These are phyloP conservation scores for Miamiensis avidus DNA, from an alignment of 169 alveolate species.

Conservation along the genomic window DNA sequence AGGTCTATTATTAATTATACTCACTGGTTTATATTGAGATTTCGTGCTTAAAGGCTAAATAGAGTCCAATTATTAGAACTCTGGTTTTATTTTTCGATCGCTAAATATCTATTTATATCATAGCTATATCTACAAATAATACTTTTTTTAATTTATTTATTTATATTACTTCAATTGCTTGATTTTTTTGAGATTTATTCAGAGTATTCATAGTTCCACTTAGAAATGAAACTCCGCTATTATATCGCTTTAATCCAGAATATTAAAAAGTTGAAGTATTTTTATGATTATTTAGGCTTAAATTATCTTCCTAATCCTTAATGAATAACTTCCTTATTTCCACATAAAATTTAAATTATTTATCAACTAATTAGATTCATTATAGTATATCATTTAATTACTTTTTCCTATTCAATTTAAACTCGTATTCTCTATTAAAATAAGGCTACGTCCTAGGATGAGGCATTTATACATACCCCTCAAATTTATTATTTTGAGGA, in stretches of 20 bases:
- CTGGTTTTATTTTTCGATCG: too few species aligned
- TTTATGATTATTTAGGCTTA: neutral
- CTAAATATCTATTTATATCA: too few species aligned
- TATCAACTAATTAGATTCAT: neutral
- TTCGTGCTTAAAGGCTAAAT: too few species aligned
- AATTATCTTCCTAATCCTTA: neutral
- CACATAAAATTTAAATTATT: too few species aligned
- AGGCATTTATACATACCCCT: neutral
- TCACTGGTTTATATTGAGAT: too few species aligned
- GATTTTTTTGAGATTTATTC: neutral
- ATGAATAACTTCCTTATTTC: neutral
- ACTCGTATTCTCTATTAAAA: neutral
- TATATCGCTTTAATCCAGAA: neutral
- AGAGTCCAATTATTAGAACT: too few species aligned
- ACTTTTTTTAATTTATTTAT: too few species aligned
- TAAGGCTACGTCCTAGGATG: neutral
- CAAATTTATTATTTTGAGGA: slow-evolving; percentile 24
- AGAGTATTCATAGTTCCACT: neutral
- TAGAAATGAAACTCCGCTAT: neutral
- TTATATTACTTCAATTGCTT: too few species aligned
- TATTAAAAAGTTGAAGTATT: neutral
- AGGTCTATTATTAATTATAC: too few species aligned
- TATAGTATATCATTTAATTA: neutral
- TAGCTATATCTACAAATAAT: too few species aligned
- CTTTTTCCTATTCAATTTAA: neutral